Conservation (phyloP, 495 filamentous ascomycete genomes). For the Penicillium flavigenum region DNA sequence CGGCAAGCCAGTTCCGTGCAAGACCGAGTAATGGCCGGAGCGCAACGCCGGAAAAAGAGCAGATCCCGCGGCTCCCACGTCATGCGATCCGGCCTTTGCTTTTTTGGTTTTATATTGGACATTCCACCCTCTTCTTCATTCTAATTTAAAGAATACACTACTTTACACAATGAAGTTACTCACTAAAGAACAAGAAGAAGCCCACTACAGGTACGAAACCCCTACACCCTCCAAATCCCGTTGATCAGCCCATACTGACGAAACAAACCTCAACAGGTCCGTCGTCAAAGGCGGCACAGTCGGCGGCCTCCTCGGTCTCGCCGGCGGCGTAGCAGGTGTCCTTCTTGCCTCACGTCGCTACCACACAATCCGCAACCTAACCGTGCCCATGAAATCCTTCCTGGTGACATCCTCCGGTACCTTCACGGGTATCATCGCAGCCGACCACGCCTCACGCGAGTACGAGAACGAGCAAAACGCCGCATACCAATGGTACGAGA, state of each 20-base stretch:
- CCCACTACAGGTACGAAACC: conserved; percentile 56
- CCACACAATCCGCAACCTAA: conserved; percentile 72
- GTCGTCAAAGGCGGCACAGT: conserved; percentile 76
- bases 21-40: conserved; percentile 28
- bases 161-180: conserved; percentile 79
- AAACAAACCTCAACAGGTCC: conserved; percentile 40
- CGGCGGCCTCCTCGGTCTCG: conserved; percentile 66
- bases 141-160: conserved; percentile 8
- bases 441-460: conserved; percentile 72
- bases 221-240: not conserved
- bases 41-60: conserved; percentile 14
- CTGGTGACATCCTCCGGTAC: conserved; percentile 79
- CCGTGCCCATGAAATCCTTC: conserved; percentile 86
- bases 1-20: conserved; percentile 4
- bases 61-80: conserved; percentile 31
- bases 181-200: conserved; percentile 84
- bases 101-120: conserved; percentile 16
- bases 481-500: conserved; percentile 60
- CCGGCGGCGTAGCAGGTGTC: conserved; percentile 63
- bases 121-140: conserved; percentile 5
- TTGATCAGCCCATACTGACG: conserved; percentile 24
- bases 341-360: conserved; percentile 60
- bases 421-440: conserved; percentile 80
- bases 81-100: conserved; percentile 36
- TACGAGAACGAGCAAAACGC: conserved; percentile 73